Evolutionary conservation across 2,329 filamentous ascomycete genomes (phyloP).

Genomic region (Xylariales sp.): DNA sequence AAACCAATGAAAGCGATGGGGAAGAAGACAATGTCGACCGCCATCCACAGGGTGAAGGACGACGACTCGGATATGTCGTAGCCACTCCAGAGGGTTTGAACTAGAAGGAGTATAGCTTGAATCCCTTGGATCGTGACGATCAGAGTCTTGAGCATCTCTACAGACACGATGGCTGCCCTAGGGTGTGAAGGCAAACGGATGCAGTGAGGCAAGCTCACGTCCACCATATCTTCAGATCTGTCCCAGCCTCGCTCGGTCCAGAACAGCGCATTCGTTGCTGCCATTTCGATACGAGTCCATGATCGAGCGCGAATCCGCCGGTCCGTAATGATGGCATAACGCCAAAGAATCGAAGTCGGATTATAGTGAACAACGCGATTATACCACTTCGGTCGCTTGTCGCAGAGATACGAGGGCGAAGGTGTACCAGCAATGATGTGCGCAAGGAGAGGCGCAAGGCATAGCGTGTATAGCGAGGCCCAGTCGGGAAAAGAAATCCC

Average conservation of each 20-base stretch:
- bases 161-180: conserved; percentile 8
- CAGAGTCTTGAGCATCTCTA: conserved; percentile 11
- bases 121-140: conserved; percentile 11
- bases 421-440: conserved; percentile 23
- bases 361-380: conserved; percentile 21
- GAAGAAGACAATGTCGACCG: too few species aligned
- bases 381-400: conserved; percentile 19
- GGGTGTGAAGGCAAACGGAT: conserved; percentile 5
- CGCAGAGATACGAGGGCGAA: conserved; percentile 16
- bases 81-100: conserved; percentile 2
- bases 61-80: too few species aligned
- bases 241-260: conserved; percentile 24
- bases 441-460: conserved; percentile 25
- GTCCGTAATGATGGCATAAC: conserved; percentile 24
- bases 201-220: conserved; percentile 6
- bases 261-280: conserved; percentile 22
- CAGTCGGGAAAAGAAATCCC: conserved; percentile 20
- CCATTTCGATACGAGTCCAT: conserved; percentile 20
- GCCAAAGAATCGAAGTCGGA: conserved; percentile 27
- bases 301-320: conserved; percentile 18
- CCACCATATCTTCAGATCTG: conserved; percentile 17
- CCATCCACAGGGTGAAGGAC: conserved; percentile 10
- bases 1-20: too few species aligned
- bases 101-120: conserved; percentile 1
- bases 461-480: conserved; percentile 23